Base-by-base conservation (phyloP, 1,284 basidiomycete genomes). In the Lentinus polychrous region DNA sequence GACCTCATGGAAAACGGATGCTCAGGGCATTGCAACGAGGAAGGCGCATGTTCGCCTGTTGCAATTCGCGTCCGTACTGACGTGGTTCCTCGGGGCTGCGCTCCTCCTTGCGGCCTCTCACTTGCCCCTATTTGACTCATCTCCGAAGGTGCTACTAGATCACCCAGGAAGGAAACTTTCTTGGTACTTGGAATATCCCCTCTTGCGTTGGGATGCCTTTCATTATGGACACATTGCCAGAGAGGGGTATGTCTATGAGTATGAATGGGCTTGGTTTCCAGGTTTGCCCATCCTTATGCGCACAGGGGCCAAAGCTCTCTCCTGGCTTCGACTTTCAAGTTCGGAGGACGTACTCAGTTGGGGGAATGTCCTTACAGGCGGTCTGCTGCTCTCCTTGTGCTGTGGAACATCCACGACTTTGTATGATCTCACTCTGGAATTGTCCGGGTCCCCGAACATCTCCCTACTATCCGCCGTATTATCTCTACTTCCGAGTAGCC, bases 261-360 rank as follows among this genome's bases (percentile, higher is more conserved):
- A 96, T 59, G 76, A 90, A 57, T 87, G 90, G 71, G 95, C 95
- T 0, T 98, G 94, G 62, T 79, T 93, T 54, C 88, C 90, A 1
- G 91, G 81, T 1, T 66, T 78, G 42, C 77, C 86, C 3, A 57
- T 69, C 4, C 46, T 86, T 36, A 75, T 92, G 64, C 71, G 75
- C 3, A 2, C 57, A 23, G 56, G 62, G 10, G 67, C 65, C 2
- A 37, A 55, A 37, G 14, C 67, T 39, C 52, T 69, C 52, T 50
- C 50, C 48, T 48, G 53, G 24, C 46, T 41, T 40, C 35, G 49
- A 10, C 3, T 40, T 6, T 23, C 22, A 12, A 17, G 8, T 3
- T 40, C 43, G 38, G 20, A 24, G 38, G 42, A 31, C 23, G 27
- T 46, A 31, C 40, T 56, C 17, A 50, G 47, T 17, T 51, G 51